Percentiles rank a stretch among this genome's conserved stretches.
phyloP scores from a whole-genome alignment of 495 filamentous ascomycete species.

The Penicillium odoratum region DNA sequence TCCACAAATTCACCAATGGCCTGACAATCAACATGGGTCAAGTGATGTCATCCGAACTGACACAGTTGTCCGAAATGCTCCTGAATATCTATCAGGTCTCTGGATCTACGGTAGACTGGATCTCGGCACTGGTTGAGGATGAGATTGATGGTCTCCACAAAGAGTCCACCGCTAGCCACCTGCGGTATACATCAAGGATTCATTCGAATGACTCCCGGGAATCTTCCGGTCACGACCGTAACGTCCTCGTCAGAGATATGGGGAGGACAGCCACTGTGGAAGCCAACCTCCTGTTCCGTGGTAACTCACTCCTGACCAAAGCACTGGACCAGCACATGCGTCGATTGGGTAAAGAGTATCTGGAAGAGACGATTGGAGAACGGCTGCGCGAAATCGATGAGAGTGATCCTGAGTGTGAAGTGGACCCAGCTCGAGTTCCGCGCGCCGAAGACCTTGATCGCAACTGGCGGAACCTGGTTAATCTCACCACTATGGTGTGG shows the following conservation, averaged over 20 bases:
- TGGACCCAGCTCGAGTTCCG: constrained; percentile 75
- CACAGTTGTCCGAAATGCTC: constrained; percentile 78
- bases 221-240: constrained; percentile 58
- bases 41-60: constrained; percentile 73
- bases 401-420: constrained; percentile 88
- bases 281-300: constrained; percentile 92
- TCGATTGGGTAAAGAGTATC: constrained; percentile 86
- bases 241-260: constrained; percentile 60
- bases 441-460: constrained; percentile 72
- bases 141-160: constrained; percentile 93
- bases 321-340: constrained; percentile 95
- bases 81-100: constrained; percentile 96
- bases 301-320: constrained; percentile 93
- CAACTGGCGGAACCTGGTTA: constrained; percentile 80
- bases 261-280: constrained; percentile 64
- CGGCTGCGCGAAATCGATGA: constrained; percentile 85
- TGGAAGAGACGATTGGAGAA: constrained; percentile 84
- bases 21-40: constrained; percentile 83
- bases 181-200: constrained; percentile 73
- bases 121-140: constrained; percentile 89
- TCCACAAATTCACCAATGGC: constrained; percentile 81
- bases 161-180: constrained; percentile 63
- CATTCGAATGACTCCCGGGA: constrained; percentile 78
- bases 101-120: constrained; percentile 84
- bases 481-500: constrained; percentile 81